phyloP scores from a whole-genome alignment of 805 yeast species.

The Candida khao-thaluensis region DNA sequence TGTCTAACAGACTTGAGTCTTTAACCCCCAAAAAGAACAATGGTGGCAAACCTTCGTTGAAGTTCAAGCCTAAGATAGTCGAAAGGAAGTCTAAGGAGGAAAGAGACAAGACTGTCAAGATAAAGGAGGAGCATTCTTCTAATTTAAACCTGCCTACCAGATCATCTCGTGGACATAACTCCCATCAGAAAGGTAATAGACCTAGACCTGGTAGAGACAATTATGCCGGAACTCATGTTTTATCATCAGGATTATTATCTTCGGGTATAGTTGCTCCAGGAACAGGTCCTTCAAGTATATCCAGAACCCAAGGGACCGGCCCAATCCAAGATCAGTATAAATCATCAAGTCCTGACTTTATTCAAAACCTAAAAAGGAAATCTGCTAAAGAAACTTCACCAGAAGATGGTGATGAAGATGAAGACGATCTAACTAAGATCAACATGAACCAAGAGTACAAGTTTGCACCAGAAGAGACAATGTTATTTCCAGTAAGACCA shows the following conservation, averaged over 20 bases:
- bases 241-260: constrained; percentile 72
- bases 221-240: constrained; percentile 57
- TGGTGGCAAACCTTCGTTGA: constrained; percentile 51
- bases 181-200: constrained; percentile 19
- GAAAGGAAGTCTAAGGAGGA: constrained; percentile 83
- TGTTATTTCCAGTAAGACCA: constrained; percentile 71
- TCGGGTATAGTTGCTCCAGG: constrained; percentile 57
- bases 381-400: background rate
- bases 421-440: constrained; percentile 46
- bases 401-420: constrained; percentile 28
- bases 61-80: constrained; percentile 85
- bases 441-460: constrained; percentile 64
- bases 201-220: constrained; percentile 36
- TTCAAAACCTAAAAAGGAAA: constrained; percentile 8
- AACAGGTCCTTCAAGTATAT: constrained; percentile 9
- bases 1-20: constrained; percentile 45
- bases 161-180: constrained; percentile 29
- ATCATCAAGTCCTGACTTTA: constrained; percentile 26
- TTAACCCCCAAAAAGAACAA: constrained; percentile 35
- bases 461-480: constrained; percentile 52
- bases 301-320: background rate
- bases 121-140: constrained; percentile 38
- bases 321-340: constrained; percentile 14
- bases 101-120: constrained; percentile 61
- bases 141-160: too few species aligned